A percentile compares a stretch with the other conserved stretches of the same genome.
These are phyloP conservation scores for Ailanthus altissimus DNA, from an alignment of 345 rosid genomes.

Conservation along the genomic window DNA sequence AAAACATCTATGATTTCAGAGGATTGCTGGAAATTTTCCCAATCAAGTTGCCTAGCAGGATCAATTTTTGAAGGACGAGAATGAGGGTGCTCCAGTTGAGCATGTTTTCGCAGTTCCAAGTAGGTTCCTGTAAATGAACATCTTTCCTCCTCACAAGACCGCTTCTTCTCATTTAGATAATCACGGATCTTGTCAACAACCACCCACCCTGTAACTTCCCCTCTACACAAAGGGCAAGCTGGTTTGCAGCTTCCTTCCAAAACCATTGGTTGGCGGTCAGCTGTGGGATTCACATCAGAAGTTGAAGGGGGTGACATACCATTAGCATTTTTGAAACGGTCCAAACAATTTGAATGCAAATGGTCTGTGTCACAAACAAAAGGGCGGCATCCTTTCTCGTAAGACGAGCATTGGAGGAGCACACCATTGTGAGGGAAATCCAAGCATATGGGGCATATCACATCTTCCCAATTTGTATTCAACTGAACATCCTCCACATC, in stretches of 20 bases:
- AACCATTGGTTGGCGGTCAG: conserved; percentile 30
- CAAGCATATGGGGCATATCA: conserved; percentile 87
- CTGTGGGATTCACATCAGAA: conserved; percentile 37
- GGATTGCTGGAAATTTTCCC: conserved; percentile 98
- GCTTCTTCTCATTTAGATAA: conserved; percentile 71
- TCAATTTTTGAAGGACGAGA: conserved; percentile 85
- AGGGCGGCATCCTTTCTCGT: conserved; percentile 77
- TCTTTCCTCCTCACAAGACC: conserved; percentile 72
- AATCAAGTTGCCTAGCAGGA: conserved; percentile 88
- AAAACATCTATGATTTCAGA: conserved; percentile 91
- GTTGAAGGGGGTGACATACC: conserved; percentile 57
- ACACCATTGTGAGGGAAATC: conserved; percentile 91
- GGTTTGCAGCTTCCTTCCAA: conserved; percentile 56
- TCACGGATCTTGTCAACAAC: conserved; percentile 69
- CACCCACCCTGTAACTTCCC: conserved; percentile 87
- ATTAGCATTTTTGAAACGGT: conserved; percentile 75
- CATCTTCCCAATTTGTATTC: conserved; percentile 68
- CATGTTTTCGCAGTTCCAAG: conserved; percentile 66
- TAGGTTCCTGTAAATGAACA: conserved; percentile 71
- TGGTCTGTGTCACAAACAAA: conserved; percentile 87
- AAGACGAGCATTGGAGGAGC: conserved; percentile 83
- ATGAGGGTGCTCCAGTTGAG: conserved; percentile 79
- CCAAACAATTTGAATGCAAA: conserved; percentile 89
- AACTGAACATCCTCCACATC: conserved; percentile 51
- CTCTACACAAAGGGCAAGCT: conserved; percentile 90